A percentile compares a stretch with the other conserved stretches of the same genome.
phyloP scores from a whole-genome alignment of 768 basidiomycete genomes.

The Boletus bicolor region DNA sequence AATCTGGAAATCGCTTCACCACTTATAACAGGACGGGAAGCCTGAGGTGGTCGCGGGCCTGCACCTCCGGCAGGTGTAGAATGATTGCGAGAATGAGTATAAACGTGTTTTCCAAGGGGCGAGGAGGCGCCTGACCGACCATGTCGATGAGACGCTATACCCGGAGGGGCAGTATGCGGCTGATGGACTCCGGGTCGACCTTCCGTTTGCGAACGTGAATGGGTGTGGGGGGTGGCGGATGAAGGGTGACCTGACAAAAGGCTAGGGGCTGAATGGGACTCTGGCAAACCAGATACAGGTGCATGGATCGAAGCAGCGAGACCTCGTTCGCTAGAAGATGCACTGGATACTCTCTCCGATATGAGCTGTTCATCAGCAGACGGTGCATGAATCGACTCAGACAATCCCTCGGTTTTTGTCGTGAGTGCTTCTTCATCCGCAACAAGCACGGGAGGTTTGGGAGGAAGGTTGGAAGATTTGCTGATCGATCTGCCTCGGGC shows the following conservation, averaged over 20 bases:
- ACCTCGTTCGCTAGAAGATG: constrained; percentile 33
- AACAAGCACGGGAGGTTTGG: constrained; percentile 5
- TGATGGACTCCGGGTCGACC: constrained; percentile 40
- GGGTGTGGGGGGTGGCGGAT: constrained; percentile 31
- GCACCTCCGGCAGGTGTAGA: constrained; percentile 49
- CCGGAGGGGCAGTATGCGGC: constrained; percentile 26
- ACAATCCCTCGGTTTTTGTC: constrained; percentile 21
- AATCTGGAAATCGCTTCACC: constrained; percentile 67
- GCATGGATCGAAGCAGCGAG: constrained; percentile 58
- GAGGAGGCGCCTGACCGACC: constrained; percentile 46
- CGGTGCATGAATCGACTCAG: constrained; percentile 28
- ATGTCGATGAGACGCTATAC: constrained; percentile 27
- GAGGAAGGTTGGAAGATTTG: constrained; percentile 12
- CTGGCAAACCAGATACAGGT: constrained; percentile 38
- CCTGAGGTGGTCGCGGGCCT: constrained; percentile 41
- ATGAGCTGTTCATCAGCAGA: constrained; percentile 15
- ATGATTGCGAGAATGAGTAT: constrained; percentile 52
- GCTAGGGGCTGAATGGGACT: constrained; percentile 35
- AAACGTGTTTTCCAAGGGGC: constrained; percentile 37
- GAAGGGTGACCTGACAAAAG: constrained; percentile 33
- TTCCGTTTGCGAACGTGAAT: constrained; percentile 57
- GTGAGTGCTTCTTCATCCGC: constrained; percentile 13
- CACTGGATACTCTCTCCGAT: constrained; percentile 15
- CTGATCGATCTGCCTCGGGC: constrained; percentile 13
- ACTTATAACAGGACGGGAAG: constrained; percentile 66